Base-by-base conservation (phyloP, 2,329 filamentous ascomycete genomes). In the Scorias spongiosa region DNA sequence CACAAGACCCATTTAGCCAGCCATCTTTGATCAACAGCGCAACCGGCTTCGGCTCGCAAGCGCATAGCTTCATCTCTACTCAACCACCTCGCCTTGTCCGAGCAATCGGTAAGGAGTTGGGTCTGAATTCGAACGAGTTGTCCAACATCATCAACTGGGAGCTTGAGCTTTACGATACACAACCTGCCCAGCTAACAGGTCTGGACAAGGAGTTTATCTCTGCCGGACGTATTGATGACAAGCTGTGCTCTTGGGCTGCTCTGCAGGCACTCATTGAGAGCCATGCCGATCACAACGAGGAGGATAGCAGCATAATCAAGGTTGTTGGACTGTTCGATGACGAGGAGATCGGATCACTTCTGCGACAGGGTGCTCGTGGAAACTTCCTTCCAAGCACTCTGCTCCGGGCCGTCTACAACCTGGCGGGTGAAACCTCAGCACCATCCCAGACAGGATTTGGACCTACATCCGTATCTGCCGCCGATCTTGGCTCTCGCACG, bases 301-400 rank as follows among this genome's bases (percentile, higher is more conserved):
- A 66, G 59, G 49, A 60, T 38, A 78, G 81, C 47, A 74, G 80
- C 11, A 75, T 81, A 43, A 78, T 96, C 63, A 93, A 93, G 65
- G 71, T 95, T 44, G 84, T 91, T 30, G 87, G 82, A n/a, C 80
- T 95, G 54, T 96, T 96, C 57, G 91, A 96, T 59, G 84, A 95
- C 56, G 91, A 98, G 63, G 91, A 98, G 63, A 93, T 98, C 48
- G 91, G 91, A 48, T 93, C 84, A 20, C 71, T 86, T 8, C 76
- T 95, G 42, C 83, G 89, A 44, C 89, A 96, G 66, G 91, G 91
- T 48, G 91, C 91, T 5, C 74, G 76, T 43, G 80, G 84, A 44
- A 96, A 95, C 68, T 93, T 95, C 68, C 73, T 96, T 45, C 82
- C 85, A 36, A 72, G 75, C 32, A 75, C 81, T 18, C 75, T 96